Evolutionary conservation across 108 stramenopile species (phyloP).

Genomic region (Cylindrotheca fusiformis): DNA sequence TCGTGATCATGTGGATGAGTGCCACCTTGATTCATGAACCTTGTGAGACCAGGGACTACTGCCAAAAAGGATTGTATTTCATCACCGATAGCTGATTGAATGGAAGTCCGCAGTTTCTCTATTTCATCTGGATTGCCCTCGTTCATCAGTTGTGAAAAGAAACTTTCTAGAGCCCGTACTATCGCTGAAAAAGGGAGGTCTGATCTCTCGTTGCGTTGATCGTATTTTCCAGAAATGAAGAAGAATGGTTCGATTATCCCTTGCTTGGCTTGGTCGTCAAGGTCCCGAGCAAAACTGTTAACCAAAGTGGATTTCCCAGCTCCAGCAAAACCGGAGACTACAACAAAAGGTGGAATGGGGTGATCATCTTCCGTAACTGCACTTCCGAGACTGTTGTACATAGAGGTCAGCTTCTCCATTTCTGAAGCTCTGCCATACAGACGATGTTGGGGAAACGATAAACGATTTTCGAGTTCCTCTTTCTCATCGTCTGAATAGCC

Average conservation of each 20-base stretch:
- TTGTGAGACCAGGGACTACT: slow-evolving; percentile 18
- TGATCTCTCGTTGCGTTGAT: slow-evolving; percentile 10
- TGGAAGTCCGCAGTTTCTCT: slow-evolving; percentile 9
- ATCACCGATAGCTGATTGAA: slow-evolving; percentile 3
- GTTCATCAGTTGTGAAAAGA: slow-evolving; percentile 12
- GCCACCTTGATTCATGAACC: no score
- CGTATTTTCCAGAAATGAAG: slow-evolving; percentile 31
- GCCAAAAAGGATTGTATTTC: slow-evolving; percentile 6
- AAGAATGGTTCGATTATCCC: slow-evolving; percentile 5
- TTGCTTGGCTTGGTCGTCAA: slow-evolving; percentile 5
- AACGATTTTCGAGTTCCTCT: not conserved
- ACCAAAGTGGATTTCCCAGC: slow-evolving; percentile 35
- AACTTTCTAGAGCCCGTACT: slow-evolving; percentile 12
- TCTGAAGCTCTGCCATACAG: not conserved
- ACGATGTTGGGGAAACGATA: not conserved
- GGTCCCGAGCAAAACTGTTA: slow-evolving; percentile 6
- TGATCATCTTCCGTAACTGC: not conserved
- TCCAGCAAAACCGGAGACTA: slow-evolving; percentile 17
- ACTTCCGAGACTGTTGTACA: not conserved
- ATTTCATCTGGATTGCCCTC: slow-evolving; percentile 1
- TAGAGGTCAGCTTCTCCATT: not conserved
- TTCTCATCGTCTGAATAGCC: not conserved
- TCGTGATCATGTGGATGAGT: no score
- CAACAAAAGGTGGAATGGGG: slow-evolving; percentile 23
- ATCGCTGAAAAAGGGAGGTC: slow-evolving; percentile 26